A percentile compares a stretch with the other conserved stretches of the same genome.
Conservation (phyloP, 495 filamentous ascomycete species). For the Antarctomyces pellizariae region DNA sequence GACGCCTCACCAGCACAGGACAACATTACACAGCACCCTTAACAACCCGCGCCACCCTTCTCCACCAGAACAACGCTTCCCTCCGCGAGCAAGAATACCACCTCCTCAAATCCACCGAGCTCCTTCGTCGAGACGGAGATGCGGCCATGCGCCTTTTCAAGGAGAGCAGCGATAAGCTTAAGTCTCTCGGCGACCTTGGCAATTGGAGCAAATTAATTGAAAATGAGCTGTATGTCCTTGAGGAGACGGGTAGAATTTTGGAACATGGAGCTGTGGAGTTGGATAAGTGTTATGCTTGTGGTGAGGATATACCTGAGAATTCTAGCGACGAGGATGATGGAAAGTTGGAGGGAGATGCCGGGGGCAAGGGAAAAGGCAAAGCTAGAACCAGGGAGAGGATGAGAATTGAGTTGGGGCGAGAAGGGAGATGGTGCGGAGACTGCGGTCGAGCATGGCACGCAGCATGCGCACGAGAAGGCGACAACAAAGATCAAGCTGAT, state of each 20-base stretch:
- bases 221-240: conserved; percentile 65
- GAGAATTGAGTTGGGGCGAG: not conserved
- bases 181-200: conserved; percentile 89
- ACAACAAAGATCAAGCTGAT: no score
- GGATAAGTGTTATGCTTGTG: no score
- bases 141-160: conserved; percentile 44
- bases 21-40: conserved; percentile 52
- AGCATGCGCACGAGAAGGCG: no score
- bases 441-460: no score
- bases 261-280: conserved; percentile 15
- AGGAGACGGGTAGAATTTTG: conserved; percentile 60
- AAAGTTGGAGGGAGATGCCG: conserved; percentile 4
- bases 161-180: conserved; percentile 45
- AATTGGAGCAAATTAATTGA: conserved; percentile 97
- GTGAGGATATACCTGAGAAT: no score
- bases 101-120: conserved; percentile 35
- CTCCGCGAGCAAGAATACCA: conserved; percentile 53
- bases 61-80: conserved; percentile 48
- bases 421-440: no score
- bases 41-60: conserved; percentile 44
- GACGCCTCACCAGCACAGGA: conserved; percentile 52
- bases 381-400: not conserved
- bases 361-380: not conserved
- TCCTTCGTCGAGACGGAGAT: conserved; percentile 47
- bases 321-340: conserved; percentile 1